These are phyloP conservation scores for Chlorencoelia australis DNA, from an alignment of 2,329 filamentous ascomycete genomes.

Conservation along the genomic window DNA sequence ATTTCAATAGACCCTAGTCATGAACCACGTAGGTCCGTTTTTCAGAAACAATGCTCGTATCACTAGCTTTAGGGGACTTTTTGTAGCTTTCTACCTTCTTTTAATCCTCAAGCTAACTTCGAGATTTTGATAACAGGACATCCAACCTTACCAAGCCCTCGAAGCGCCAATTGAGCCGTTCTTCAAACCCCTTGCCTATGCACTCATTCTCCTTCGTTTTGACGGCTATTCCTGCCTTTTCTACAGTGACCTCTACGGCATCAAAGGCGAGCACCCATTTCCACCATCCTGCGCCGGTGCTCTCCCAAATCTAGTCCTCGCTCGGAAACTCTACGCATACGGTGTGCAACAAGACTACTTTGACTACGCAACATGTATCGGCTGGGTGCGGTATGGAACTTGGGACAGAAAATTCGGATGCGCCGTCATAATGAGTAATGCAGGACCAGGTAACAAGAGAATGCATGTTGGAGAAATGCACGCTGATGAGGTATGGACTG, in stretches of 20 bases:
- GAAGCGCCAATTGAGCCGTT: constrained; percentile 51
- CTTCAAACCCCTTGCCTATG: constrained; percentile 64
- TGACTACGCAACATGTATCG: constrained; percentile 49
- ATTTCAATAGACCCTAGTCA: constrained; percentile 47
- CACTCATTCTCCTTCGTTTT: constrained; percentile 57
- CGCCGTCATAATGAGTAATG: constrained; percentile 47
- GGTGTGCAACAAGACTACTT: constrained; percentile 56
- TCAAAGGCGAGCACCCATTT: constrained; percentile 36
- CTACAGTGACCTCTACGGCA: constrained; percentile 61
- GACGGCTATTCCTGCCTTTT: constrained; percentile 59
- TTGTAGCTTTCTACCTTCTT: too few relatives aligned
- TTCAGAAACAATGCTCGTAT: too few relatives aligned
- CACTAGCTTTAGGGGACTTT: too few relatives aligned
- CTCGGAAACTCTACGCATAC: constrained; percentile 56
- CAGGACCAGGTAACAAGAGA: constrained; percentile 37
- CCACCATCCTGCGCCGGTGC: constrained; percentile 42
- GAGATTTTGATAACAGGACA: too few relatives aligned
- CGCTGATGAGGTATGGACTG: constrained; percentile 52
- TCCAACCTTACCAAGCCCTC: constrained; percentile 52
- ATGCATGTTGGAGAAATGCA: constrained; percentile 54
- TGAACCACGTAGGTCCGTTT: too few relatives aligned
- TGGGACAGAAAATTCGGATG: constrained; percentile 38
- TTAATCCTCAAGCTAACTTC: too few relatives aligned
- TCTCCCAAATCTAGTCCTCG: constrained; percentile 49
- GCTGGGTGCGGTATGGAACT: constrained; percentile 43